A percentile compares a stretch with the other conserved stretches of the same genome.
These are phyloP conservation scores for Sugiyamaella qingdaonensis DNA, from an alignment of 805 yeast species.

Conservation along the genomic window DNA sequence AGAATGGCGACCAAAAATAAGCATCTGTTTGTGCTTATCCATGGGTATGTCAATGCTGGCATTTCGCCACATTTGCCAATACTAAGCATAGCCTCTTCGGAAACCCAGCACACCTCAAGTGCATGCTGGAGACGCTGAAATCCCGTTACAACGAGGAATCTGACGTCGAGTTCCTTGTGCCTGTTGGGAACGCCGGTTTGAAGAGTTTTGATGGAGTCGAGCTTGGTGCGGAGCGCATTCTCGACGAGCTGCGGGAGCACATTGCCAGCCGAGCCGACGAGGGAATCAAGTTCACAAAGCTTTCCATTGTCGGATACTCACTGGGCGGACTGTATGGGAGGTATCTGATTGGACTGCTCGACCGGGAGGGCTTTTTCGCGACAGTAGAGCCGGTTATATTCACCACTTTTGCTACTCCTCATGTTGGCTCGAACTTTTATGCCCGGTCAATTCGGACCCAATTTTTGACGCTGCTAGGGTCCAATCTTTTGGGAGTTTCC, in stretches of 20 bases:
- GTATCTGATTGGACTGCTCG: slow-evolving; percentile 66
- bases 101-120: slow-evolving; percentile 52
- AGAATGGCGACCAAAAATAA: slow-evolving; percentile 4
- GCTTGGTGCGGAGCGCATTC: slow-evolving; percentile 55
- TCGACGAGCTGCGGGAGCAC: slow-evolving; percentile 53
- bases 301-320: slow-evolving; percentile 82
- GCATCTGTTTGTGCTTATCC: slow-evolving; percentile 69
- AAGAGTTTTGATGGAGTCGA: slow-evolving; percentile 84
- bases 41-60: slow-evolving; percentile 49
- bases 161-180: slow-evolving; percentile 36
- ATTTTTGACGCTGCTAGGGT: slow-evolving; percentile 48
- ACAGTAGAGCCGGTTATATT: slow-evolving; percentile 57
- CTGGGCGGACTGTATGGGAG: slow-evolving; percentile 84
- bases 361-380: slow-evolving; percentile 49
- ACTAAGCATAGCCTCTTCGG: slow-evolving; percentile 51
- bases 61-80: not conserved
- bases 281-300: slow-evolving; percentile 47
- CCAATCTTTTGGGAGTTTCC: slow-evolving; percentile 55
- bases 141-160: slow-evolving; percentile 39
- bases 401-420: slow-evolving; percentile 75
- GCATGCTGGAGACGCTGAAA: slow-evolving; percentile 43
- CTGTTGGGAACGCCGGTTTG: slow-evolving; percentile 60
- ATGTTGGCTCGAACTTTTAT: slow-evolving; percentile 53
- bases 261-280: slow-evolving; percentile 32
- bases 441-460: slow-evolving; percentile 23